Conservation (phyloP, 805 yeast species). For the Candida rishiriensis region DNA sequence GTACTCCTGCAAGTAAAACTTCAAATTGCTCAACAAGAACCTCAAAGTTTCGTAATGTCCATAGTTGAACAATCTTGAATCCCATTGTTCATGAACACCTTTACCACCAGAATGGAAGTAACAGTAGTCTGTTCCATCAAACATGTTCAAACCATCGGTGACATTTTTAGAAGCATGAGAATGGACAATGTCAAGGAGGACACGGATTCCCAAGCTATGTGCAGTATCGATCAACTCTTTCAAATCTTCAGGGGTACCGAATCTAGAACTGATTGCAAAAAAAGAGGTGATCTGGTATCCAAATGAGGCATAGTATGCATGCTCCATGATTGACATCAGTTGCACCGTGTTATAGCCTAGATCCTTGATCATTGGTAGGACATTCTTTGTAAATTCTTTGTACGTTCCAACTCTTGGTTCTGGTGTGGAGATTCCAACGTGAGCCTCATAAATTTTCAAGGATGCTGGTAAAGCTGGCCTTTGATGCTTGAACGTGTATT, state of each 20-base stretch:
- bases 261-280: slow-evolving; percentile 85
- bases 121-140: slow-evolving; percentile 94
- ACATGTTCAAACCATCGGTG: slow-evolving; percentile 85
- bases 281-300: slow-evolving; percentile 97
- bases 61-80: slow-evolving; percentile 89
- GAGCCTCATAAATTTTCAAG: slow-evolving; percentile 88
- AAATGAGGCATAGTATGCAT: slow-evolving; percentile 95
- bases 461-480: slow-evolving; percentile 58
- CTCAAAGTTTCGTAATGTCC: slow-evolving; percentile 88
- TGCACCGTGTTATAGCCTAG: slow-evolving; percentile 92
- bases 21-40: slow-evolving; percentile 77
- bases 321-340: slow-evolving; percentile 98
- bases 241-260: slow-evolving; percentile 92
- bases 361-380: slow-evolving; percentile 78
- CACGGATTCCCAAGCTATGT: slow-evolving; percentile 81
- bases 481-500: slow-evolving; percentile 55
- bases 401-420: slow-evolving; percentile 83
- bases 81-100: slow-evolving; percentile 93
- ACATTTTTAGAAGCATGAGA: slow-evolving; percentile 95
- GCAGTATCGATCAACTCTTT: slow-evolving; percentile 90
- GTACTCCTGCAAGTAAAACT: slow-evolving; percentile 77
- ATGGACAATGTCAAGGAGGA: slow-evolving; percentile 87
- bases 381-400: slow-evolving; percentile 72
- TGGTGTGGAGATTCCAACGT: slow-evolving; percentile 89
- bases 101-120: slow-evolving; percentile 85